Base-by-base conservation (phyloP, 2,329 filamentous ascomycete species). In the Aureobasidium uvarum region DNA sequence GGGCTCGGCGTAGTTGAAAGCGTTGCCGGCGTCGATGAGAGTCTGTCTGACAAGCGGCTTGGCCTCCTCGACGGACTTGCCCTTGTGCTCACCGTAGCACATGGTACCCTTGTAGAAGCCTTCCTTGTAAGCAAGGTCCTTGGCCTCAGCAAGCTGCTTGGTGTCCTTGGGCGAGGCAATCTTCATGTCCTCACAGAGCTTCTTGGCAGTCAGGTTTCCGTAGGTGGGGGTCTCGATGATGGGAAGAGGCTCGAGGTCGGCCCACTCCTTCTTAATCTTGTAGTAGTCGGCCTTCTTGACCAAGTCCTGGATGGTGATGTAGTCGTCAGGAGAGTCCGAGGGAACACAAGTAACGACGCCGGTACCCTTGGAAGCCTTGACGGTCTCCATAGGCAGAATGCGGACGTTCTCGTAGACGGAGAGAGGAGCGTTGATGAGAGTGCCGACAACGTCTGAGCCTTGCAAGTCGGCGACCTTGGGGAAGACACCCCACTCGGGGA, bases 201-300 rank as follows among this genome's bases (percentile, higher is more conserved):
- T 85, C 69, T 90, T 88, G 0, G 95, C 95, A 56, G 90, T 90
- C 66, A 96, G 83, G 71, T 96, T 89, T 63, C 92, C 92, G 73
- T 94, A 96, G 2, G 86, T 87, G 0, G 94, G 93, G 0, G 95
- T 98, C 66, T 92, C 84, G 69, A 96, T 96, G 71, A 99, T 89
- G 62, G 95, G 92, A 67, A 92, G 76, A 65, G 97, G 94, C 69
- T 97, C 91, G 64, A 94, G 82, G 74, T 96, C 90, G 3, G 90
- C 92, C 95, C 95, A 99, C 76, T 96, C 92, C 80, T 96, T 95
- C 81, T 96, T 85, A 75, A 99, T 98, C 60, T 90, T 89, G 77
- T 99, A 96, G 81, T 91, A 98, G 8, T 96, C 94, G 0, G 94
- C 86, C 82, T 99, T 99, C 84, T 98, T 98, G 45, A 87, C 86